phyloP scores from a whole-genome alignment of 352 stramenopile species.

The Pythium rhizo-oryzae region DNA sequence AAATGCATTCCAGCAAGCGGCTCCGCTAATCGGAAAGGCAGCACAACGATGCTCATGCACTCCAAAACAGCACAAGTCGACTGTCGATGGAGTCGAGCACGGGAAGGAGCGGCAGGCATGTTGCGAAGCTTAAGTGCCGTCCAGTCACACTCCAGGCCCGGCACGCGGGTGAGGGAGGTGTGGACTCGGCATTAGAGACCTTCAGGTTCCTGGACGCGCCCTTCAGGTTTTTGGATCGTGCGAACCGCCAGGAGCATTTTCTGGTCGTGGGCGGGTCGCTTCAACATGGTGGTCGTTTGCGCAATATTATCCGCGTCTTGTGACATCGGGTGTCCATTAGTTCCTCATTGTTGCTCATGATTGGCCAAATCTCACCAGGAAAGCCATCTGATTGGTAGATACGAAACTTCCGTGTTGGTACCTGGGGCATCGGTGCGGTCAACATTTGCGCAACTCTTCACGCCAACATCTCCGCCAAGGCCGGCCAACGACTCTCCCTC shows the following conservation, averaged over 20 bases:
- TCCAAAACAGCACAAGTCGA: too few relatives aligned
- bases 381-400: conserved; percentile 19
- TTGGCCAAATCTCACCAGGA: conserved; percentile 5
- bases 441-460: conserved; percentile 33
- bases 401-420: not conserved
- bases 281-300: conserved; percentile 33
- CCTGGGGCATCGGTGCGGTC: not conserved
- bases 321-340: conserved; percentile 18
- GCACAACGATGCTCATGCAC: too few relatives aligned
- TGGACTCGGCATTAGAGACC: too few relatives aligned
- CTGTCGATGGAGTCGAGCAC: too few relatives aligned
- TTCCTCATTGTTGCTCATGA: not conserved
- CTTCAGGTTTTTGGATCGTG: too few relatives aligned
- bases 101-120: too few relatives aligned
- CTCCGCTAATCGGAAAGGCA: too few relatives aligned
- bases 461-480: conserved; percentile 6
- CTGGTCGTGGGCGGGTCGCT: conserved; percentile 12
- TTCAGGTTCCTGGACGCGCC: too few relatives aligned
- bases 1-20: too few relatives aligned
- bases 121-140: too few relatives aligned
- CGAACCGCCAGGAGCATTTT: conserved; percentile 33
- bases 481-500: conserved; percentile 1
- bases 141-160: too few relatives aligned
- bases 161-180: too few relatives aligned
- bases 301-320: conserved; percentile 15